Evolutionary conservation across 1,139 yeast genomes (phyloP).

Genomic region (Casaregolazyma lundiana): DNA sequence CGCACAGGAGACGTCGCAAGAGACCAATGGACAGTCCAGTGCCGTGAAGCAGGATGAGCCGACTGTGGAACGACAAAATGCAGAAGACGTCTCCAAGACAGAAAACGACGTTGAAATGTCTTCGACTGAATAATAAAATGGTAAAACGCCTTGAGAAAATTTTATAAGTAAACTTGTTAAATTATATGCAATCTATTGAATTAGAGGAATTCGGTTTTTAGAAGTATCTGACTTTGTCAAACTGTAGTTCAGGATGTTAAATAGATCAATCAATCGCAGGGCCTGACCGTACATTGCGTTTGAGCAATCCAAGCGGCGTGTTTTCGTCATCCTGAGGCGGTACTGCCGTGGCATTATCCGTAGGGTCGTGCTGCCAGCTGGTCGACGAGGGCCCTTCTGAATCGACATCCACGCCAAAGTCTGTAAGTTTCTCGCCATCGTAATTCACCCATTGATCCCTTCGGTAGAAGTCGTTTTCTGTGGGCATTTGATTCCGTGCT

Average conservation of each 20-base stretch:
- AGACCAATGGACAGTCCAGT: constrained; percentile 22
- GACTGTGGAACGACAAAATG: too few species aligned
- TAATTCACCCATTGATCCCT: constrained; percentile 67
- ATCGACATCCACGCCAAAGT: constrained; percentile 83
- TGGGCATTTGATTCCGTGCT: background rate
- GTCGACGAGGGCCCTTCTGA: constrained; percentile 18
- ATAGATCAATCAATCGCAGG: too few species aligned
- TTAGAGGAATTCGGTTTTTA: too few species aligned
- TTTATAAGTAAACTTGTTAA: too few species aligned
- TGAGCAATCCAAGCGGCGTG: constrained; percentile 18
- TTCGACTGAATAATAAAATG: background rate
- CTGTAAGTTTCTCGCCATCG: constrained; percentile 75
- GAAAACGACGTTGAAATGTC: constrained; percentile 7
- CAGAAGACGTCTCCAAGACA: background rate
- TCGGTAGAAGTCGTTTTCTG: constrained; percentile 23
- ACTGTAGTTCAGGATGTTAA: too few species aligned
- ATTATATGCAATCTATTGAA: too few species aligned
- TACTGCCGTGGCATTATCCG: constrained; percentile 1
- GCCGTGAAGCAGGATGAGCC: background rate
- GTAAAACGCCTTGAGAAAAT: too few species aligned
- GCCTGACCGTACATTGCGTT: background rate
- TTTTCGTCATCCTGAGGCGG: constrained; percentile 16
- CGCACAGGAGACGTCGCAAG: constrained; percentile 24
- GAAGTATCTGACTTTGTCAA: too few species aligned
- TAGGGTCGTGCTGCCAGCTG: background rate